Evolutionary conservation across 495 filamentous ascomycete genomes (phyloP).

Genomic region (Acidiella bohemica): DNA sequence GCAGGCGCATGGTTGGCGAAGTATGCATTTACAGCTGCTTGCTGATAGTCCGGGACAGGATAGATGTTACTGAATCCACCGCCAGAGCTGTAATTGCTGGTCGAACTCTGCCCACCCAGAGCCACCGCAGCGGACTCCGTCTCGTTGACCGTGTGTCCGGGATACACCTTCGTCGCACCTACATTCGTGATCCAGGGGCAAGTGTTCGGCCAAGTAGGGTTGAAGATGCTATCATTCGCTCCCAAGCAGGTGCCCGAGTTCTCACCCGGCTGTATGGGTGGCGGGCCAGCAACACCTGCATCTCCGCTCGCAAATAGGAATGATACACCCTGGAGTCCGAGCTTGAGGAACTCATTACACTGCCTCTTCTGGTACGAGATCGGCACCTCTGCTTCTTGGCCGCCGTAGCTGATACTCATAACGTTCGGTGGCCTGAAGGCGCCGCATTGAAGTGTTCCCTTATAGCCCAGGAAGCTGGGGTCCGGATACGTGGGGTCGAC

Average conservation of each 20-base stretch:
- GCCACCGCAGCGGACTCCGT: conserved; percentile 4
- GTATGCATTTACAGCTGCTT: conserved; percentile 31
- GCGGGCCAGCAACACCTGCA: conserved; percentile 28
- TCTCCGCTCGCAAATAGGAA: conserved; percentile 34
- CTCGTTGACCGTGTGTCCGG: conserved; percentile 7
- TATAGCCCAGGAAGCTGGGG: conserved; percentile 4
- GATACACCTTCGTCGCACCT: conserved; percentile 7
- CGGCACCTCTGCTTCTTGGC: conserved; percentile 11
- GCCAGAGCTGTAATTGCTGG: neutral
- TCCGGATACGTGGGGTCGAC: conserved; percentile 10
- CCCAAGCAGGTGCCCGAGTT: conserved; percentile 7
- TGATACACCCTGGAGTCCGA: conserved; percentile 34
- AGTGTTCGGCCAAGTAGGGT: conserved; percentile 36
- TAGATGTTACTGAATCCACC: conserved; percentile 39
- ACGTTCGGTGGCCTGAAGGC: conserved; percentile 9
- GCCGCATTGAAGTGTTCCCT: conserved; percentile 10
- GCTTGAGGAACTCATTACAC: conserved; percentile 22
- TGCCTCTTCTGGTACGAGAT: conserved; percentile 16
- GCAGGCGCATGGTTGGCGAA: conserved; percentile 8
- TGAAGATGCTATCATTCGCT: conserved; percentile 23
- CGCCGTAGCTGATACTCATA: conserved; percentile 10
- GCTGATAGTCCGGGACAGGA: conserved; percentile 29
- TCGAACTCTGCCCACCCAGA: too few species aligned
- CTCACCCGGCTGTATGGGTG: conserved; percentile 1
- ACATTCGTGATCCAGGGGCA: conserved; percentile 38